phyloP scores from a whole-genome alignment of 148 eudicot genomes.

The Rhododendron henanense region DNA sequence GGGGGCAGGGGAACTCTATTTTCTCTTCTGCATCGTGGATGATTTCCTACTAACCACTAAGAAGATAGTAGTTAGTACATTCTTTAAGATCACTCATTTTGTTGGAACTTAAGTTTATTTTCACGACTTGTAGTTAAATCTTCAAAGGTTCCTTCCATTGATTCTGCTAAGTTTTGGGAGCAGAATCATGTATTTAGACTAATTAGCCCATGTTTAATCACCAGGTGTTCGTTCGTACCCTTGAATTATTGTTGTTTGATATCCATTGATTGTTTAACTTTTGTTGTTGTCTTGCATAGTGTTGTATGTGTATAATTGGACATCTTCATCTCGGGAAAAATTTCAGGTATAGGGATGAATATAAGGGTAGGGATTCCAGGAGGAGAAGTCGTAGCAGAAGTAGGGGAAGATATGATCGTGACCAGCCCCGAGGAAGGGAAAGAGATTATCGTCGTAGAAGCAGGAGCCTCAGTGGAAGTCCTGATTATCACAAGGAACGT shows the following conservation, averaged over 20 bases:
- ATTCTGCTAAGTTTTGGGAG: background rate
- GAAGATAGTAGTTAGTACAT: background rate
- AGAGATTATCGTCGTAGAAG: constrained; percentile 55
- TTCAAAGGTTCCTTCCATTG: background rate
- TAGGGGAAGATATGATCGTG: constrained; percentile 57
- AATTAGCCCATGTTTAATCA: background rate
- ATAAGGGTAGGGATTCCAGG: constrained; percentile 44
- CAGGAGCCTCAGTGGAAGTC: constrained; percentile 70
- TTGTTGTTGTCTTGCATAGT: background rate
- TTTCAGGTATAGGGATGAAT: constrained; percentile 54
- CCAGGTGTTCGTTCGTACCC: background rate
- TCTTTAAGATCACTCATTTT: background rate
- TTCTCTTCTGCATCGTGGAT: background rate
- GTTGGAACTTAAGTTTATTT: background rate
- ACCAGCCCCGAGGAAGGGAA: constrained; percentile 54
- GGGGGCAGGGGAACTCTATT: background rate
- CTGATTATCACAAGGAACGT: constrained; percentile 54
- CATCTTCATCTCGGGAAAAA: background rate
- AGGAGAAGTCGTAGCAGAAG: constrained; percentile 80
- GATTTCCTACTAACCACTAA: background rate
- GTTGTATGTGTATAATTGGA: background rate
- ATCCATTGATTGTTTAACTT: background rate
- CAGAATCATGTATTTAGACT: background rate
- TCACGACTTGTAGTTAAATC: background rate
- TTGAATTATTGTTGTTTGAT: background rate